Percentiles rank a stretch among this genome's conserved stretches.
Evolutionary conservation across 2,329 filamentous ascomycete species (phyloP).

Genomic region (Dothiorella sarmentorum): DNA sequence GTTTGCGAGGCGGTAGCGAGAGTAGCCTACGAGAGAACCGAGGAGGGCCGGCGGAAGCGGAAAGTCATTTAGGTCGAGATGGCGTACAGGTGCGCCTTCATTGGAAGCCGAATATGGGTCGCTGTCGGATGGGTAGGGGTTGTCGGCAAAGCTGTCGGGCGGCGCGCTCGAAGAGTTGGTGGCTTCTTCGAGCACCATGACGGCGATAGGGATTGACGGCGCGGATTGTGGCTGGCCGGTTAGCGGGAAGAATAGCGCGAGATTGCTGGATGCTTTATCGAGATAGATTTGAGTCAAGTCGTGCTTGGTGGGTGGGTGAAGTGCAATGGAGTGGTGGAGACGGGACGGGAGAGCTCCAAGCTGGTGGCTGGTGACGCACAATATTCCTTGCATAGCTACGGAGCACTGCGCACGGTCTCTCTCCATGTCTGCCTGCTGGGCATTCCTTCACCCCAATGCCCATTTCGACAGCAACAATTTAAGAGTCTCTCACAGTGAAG

Average conservation of each 20-base stretch:
- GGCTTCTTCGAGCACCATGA: slow-evolving; percentile 43
- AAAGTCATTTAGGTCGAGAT: slow-evolving; percentile 33
- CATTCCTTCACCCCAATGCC: background rate
- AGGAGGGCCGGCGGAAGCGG: slow-evolving; percentile 37
- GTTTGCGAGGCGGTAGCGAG: slow-evolving; percentile 27
- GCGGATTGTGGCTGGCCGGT: background rate
- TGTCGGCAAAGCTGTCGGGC: slow-evolving; percentile 31
- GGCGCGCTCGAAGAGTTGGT: slow-evolving; percentile 24
- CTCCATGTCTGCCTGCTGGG: too few relatives aligned
- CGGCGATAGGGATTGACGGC: slow-evolving; percentile 12
- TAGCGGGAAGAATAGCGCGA: too few relatives aligned
- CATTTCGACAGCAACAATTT: background rate
- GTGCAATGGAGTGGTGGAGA: background rate
- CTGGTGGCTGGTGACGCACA: slow-evolving; percentile 1
- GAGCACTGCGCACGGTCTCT: slow-evolving; percentile 4
- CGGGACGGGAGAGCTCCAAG: too few relatives aligned
- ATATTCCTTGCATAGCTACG: background rate
- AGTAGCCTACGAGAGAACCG: slow-evolving; percentile 30
- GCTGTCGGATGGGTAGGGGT: slow-evolving; percentile 32
- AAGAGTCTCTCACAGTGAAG: background rate
- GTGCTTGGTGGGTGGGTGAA: background rate
- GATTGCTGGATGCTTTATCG: too few relatives aligned
- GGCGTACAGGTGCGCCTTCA: background rate
- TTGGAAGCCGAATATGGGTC: slow-evolving; percentile 33
- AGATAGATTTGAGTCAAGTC: background rate